Conservation (phyloP, 768 basidiomycete genomes). For the Leccinum uliginosum region DNA sequence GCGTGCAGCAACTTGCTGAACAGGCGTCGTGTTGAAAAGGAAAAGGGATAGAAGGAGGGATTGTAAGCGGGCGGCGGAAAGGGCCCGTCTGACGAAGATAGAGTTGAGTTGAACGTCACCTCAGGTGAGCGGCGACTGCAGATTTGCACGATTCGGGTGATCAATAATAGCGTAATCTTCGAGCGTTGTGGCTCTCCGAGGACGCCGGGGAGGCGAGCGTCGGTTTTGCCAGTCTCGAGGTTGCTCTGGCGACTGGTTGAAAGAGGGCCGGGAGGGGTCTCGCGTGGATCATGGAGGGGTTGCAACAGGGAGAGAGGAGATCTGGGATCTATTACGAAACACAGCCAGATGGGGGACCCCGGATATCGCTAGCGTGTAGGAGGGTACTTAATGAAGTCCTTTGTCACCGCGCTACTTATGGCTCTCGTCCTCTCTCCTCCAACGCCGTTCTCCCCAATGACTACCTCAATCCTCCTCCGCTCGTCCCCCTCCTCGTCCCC, state of each 20-base stretch:
- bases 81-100: not conserved
- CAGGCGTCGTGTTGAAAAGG: not conserved
- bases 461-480: slow-evolving; percentile 21
- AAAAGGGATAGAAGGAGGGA: not conserved
- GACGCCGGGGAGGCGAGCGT: not conserved
- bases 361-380: slow-evolving; percentile 5
- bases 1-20: not conserved
- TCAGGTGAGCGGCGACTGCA: not conserved
- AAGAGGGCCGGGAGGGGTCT: not conserved
- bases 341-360: slow-evolving; percentile 23
- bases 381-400: slow-evolving; percentile 4
- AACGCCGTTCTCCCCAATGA: slow-evolving; percentile 6
- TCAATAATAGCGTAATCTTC: not conserved
- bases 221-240: too few species aligned
- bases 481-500: slow-evolving; percentile 8
- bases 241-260: too few species aligned
- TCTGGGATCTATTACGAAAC: slow-evolving; percentile 18
- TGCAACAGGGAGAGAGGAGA: not conserved
- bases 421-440: slow-evolving; percentile 6
- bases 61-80: not conserved
- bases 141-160: not conserved
- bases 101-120: not conserved
- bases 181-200: not conserved
- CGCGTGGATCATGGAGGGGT: slow-evolving; percentile 2
- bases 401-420: slow-evolving; percentile 2